Evolutionary conservation across 306 rosid genomes (phyloP).

Genomic region (Oxytropis ochrocephala): DNA sequence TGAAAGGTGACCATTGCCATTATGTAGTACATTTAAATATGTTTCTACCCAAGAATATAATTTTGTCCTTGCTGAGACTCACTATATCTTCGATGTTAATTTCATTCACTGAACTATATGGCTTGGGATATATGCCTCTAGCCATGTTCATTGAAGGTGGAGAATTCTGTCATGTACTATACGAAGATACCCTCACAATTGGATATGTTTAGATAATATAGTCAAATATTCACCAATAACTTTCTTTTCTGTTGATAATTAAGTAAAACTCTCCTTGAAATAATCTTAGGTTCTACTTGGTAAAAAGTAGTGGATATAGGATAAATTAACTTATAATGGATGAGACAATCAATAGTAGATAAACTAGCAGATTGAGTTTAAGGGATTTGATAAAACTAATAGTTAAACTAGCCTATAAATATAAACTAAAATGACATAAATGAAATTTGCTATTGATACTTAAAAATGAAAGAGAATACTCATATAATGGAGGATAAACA

Average conservation of each 20-base stretch:
- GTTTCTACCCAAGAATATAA: too few species aligned
- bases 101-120: slow-evolving; percentile 8
- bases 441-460: too few species aligned
- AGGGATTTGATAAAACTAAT: too few species aligned
- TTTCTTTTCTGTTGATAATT: background rate
- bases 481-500: too few species aligned
- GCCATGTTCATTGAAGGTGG: background rate
- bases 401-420: too few species aligned
- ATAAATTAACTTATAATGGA: too few species aligned
- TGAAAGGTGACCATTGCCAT: background rate
- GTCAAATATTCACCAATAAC: background rate
- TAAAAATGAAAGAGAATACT: too few species aligned
- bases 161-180: background rate
- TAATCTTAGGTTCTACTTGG: too few species aligned
- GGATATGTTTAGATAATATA: background rate
- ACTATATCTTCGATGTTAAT: background rate
- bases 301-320: too few species aligned
- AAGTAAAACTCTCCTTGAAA: background rate
- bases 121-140: slow-evolving; percentile 21
- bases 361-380: too few species aligned
- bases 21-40: background rate
- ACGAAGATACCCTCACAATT: background rate
- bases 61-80: background rate
- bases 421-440: too few species aligned
- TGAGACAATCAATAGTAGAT: too few species aligned